phyloP scores from a whole-genome alignment of 805 yeast genomes.

The Myxozyma kluyveri region DNA sequence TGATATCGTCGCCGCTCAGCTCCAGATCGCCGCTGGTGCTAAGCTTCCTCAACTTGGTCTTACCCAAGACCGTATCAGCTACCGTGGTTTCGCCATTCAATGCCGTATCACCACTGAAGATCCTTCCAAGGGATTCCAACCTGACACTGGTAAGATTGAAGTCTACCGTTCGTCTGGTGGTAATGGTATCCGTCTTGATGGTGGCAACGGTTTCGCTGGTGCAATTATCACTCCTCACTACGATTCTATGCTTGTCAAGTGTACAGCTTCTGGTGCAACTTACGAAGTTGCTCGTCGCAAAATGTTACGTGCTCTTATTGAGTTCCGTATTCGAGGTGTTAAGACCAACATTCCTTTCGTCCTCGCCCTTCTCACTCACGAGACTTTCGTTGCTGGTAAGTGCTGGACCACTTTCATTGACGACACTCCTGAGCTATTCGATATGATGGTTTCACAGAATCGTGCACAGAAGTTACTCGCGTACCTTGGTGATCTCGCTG shows the following conservation, averaged over 20 bases:
- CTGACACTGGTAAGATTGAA: constrained; percentile 97
- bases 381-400: constrained; percentile 75
- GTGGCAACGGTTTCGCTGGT: constrained; percentile 98
- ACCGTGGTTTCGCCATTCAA: constrained; percentile 97
- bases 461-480: constrained; percentile 92
- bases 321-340: constrained; percentile 98
- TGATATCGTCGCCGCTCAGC: constrained; percentile 96
- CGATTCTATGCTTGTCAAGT: constrained; percentile 97
- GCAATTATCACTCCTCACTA: constrained; percentile 95
- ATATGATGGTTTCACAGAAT: constrained; percentile 91
- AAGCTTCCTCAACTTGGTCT: constrained; percentile 86
- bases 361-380: constrained; percentile 85
- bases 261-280: constrained; percentile 95
- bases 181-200: constrained; percentile 97
- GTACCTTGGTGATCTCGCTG: constrained; percentile 89
- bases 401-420: constrained; percentile 99
- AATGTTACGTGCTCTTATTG: constrained; percentile 95
- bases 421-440: constrained; percentile 94
- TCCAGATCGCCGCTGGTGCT: constrained; percentile 98
- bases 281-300: constrained; percentile 95
- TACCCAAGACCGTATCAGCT: constrained; percentile 89
- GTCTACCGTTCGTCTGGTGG: constrained; percentile 99
- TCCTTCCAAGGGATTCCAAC: constrained; percentile 94
- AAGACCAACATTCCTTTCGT: constrained; percentile 97
- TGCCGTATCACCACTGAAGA: constrained; percentile 99